Base-by-base conservation (phyloP, 495 filamentous ascomycete genomes). In the Aspergillus conjunctus region DNA sequence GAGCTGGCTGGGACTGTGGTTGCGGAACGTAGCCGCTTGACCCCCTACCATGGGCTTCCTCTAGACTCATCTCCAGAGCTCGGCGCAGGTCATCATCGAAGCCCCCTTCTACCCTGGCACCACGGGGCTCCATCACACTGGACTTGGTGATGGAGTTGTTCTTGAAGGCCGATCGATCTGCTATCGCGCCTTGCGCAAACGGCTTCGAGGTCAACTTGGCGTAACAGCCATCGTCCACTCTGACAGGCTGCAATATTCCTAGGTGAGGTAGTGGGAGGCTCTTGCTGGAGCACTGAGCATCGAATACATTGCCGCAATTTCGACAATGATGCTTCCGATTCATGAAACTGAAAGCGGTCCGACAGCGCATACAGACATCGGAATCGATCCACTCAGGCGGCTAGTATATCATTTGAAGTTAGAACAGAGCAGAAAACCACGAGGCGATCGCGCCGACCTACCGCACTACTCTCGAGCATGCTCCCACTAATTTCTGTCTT, bases 291-390 rank as follows among this genome's bases (percentile, higher is more conserved):
- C 94, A 98, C 65, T 92, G 85, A 55, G 90, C 90, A 68, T 95
- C 93, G 71, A 98, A 98, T 55, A 96, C 94, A 71, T 93, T 96
- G 21, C 94, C 94, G 67, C 94, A 98, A 68, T 98, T 98, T 46
- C 94, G 86, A 66, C 94, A 98, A 72, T 98, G 94, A 67, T 98
- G 94, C 66, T 97, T 98, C 67, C 94, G 86, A 71, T 98, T 98
- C 59, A 92, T 98, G 69, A 98, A 98, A 34, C 91, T 97, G 68
- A 98, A 98, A 7, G 92, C 72, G 21, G 93, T 97, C 59, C 94
- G 86, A 67, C 94, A 98, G 71, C 94, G 87, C 94, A 98, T 97
- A 68, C 94, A 98, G 22, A 98, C 94, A 66, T 98, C 94, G 1
- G 93, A 97, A 73, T 98, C 95, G 32, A 88, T 88, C 94, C 94